These are phyloP conservation scores for Atkinsonella texensis DNA, from an alignment of 2,329 filamentous ascomycete genomes.

Conservation along the genomic window DNA sequence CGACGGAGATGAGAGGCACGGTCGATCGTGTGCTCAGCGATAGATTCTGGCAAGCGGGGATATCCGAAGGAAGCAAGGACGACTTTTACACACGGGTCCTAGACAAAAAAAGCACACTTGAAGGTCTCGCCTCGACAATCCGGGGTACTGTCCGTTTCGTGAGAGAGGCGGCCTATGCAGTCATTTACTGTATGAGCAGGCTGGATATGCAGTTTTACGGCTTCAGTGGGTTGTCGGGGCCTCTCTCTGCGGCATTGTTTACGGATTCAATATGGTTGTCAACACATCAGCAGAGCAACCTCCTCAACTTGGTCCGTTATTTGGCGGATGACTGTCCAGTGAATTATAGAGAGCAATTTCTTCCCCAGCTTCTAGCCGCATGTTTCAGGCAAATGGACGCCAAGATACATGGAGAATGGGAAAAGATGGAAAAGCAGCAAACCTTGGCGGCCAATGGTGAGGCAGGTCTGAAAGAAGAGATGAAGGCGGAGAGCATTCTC, in stretches of 20 bases:
- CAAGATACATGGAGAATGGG: constrained; percentile 84
- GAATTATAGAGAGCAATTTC: constrained; percentile 62
- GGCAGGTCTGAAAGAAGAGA: constrained; percentile 77
- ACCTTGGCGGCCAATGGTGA: constrained; percentile 55
- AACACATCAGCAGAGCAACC: constrained; percentile 85
- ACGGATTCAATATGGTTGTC: constrained; percentile 72
- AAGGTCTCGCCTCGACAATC: constrained; percentile 89
- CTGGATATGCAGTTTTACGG: constrained; percentile 84
- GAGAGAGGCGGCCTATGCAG: constrained; percentile 85
- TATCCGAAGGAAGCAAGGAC: constrained; percentile 88
- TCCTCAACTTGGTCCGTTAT: constrained; percentile 78
- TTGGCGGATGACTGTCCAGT: constrained; percentile 88
- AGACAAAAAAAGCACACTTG: constrained; percentile 77
- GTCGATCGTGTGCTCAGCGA: constrained; percentile 81
- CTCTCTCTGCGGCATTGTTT: constrained; percentile 75
- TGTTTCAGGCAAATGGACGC: constrained; percentile 78
- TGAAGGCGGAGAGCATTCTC: constrained; percentile 94
- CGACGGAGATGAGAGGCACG: constrained; percentile 62
- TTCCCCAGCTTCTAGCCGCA: constrained; percentile 70
- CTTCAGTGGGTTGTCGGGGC: constrained; percentile 70
- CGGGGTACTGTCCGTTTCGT: constrained; percentile 81
- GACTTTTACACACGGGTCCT: constrained; percentile 91
- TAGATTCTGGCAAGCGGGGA: constrained; percentile 96
- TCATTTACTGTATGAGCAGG: constrained; percentile 85
- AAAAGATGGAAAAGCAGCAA: constrained; percentile 55